Conservation (phyloP, 1,139 yeast genomes). For the Debaryomyces coudertii region DNA sequence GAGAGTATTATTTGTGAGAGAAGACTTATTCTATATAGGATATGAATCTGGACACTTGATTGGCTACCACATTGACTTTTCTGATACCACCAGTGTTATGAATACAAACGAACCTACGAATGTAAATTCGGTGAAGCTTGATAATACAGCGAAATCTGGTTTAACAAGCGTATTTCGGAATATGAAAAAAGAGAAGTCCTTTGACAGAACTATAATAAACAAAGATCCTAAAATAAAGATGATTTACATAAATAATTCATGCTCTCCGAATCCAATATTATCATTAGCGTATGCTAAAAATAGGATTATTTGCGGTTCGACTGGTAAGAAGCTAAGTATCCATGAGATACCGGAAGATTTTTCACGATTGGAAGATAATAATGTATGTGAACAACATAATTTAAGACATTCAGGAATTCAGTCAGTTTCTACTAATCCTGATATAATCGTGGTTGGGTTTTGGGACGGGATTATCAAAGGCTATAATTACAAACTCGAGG, state of each 20-base stretch:
- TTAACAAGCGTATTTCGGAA: not conserved
- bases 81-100: not conserved
- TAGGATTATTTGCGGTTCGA: slow-evolving; percentile 47
- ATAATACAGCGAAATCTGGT: not conserved
- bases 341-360: slow-evolving; percentile 21
- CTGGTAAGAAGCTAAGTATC: slow-evolving; percentile 33
- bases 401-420: slow-evolving; percentile 27
- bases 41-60: slow-evolving; percentile 61
- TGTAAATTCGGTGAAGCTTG: not conserved
- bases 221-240: slow-evolving; percentile 24
- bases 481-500: slow-evolving; percentile 16
- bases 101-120: slow-evolving; percentile 1
- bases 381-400: slow-evolving; percentile 12
- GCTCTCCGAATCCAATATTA: slow-evolving; percentile 56
- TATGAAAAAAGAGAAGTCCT: not conserved
- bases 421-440: slow-evolving; percentile 17
- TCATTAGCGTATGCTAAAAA: slow-evolving; percentile 30
- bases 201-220: slow-evolving; percentile 24
- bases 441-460: slow-evolving; percentile 31
- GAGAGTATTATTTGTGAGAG: slow-evolving; percentile 41
- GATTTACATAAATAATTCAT: slow-evolving; percentile 30
- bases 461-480: slow-evolving; percentile 45
- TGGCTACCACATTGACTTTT: slow-evolving; percentile 27
- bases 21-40: slow-evolving; percentile 46
- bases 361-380: not conserved